phyloP scores from a whole-genome alignment of 116 monocot genomes.

The Thalassia testudinum region DNA sequence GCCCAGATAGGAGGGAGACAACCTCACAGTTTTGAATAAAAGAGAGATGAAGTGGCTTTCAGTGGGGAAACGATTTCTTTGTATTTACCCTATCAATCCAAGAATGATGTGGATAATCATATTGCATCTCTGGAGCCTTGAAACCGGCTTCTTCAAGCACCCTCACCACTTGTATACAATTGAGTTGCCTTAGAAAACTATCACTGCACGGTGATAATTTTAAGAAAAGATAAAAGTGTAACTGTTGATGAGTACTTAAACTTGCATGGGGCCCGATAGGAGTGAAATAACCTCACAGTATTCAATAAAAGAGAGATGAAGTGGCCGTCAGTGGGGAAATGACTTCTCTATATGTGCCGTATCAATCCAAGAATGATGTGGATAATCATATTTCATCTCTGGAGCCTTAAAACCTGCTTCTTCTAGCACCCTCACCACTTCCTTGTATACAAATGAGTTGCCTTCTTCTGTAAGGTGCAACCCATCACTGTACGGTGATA shows the following conservation, averaged over 20 bases:
- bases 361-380: conserved; percentile 62
- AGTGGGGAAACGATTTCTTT: too few species aligned
- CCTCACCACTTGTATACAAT: conserved; percentile 39
- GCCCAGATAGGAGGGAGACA: too few species aligned
- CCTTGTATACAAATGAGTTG: conserved; percentile 53
- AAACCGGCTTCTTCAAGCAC: conserved; percentile 29
- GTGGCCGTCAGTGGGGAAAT: too few species aligned
- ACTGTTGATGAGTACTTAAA: too few species aligned
- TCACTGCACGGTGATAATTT: conserved; percentile 26
- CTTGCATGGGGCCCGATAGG: too few species aligned
- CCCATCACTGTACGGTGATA: conserved; percentile 40
- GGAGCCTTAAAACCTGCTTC: conserved; percentile 28
- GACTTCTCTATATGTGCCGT: too few species aligned
- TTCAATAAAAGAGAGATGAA: too few species aligned
- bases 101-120: conserved; percentile 86
- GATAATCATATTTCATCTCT: conserved; percentile 70
- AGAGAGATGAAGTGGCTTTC: too few species aligned
- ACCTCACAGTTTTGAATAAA: too few species aligned
- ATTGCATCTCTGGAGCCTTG: conserved; percentile 36
- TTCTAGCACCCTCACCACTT: conserved; percentile 35
- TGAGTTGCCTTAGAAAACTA: conserved; percentile 83
- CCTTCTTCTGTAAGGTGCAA: conserved; percentile 79
- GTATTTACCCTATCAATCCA: conserved; percentile 14
- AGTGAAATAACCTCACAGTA: too few species aligned
- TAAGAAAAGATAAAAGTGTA: too few species aligned